Base-by-base conservation (phyloP, 73 alveolate species). In the Paramecium sonneborni region DNA sequence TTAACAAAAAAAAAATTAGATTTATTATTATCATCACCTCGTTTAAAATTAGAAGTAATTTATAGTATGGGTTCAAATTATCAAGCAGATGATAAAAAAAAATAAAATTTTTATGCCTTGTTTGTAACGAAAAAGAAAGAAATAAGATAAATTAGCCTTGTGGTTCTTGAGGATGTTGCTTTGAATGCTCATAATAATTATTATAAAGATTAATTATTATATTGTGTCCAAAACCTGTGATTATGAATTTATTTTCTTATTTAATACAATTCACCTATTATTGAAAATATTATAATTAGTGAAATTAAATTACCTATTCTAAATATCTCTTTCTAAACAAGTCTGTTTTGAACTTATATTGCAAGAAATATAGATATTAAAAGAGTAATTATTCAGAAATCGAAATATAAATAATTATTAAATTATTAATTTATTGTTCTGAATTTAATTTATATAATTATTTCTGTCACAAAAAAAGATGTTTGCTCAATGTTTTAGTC, bases 111-210 rank as follows among this genome's bases (percentile, higher is more conserved):
- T 74, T 74, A 67, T 67, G 87, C 3, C 32, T 74, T 3, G 87
- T 74, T 32, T 74, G 87, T 35, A 32, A 74, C 34, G 87, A 74
- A 6, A 74, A 43, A 74, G 87, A 74, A 35, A 32, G 67, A 2
- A 74, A 74, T 74, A 74, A 32, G 87, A 74, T 74, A 14, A 74
- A 74, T 34, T 30, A 30, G 21, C 87, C 87, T 14, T 74, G 87
- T 74, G 87, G 87, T 4, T 67, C 28, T 74, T 62, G 87, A 30
- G 87, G 87, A 74, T 74, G 28, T 35, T 74, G 87, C 20, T 74
- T 12, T 7, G 87, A 74, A 38, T 74, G 87, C n/a, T 28, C 67
- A 1, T 0, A 74, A 74, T n/a, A 74, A 74, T 38, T 74, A 35
- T 38, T 74, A 18, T 35, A 10, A 74, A 74, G 24, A 74, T 62